Conservation (phyloP, 805 yeast species). For the Suhomyces sp. region DNA sequence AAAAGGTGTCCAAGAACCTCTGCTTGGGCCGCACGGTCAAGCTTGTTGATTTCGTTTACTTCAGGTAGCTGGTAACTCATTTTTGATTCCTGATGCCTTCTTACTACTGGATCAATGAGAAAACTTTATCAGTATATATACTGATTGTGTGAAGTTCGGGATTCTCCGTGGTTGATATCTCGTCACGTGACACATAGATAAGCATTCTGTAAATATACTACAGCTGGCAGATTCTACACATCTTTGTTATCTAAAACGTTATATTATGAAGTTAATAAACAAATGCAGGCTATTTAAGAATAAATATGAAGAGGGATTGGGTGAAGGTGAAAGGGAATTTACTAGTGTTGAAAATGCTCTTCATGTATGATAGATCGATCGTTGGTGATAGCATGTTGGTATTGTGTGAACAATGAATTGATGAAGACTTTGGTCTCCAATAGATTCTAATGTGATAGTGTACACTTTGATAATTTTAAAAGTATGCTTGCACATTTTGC, state of each 20-base stretch:
- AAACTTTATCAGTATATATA: too few species aligned
- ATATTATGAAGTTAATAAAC: not conserved
- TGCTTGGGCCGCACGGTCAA: slow-evolving; percentile 26
- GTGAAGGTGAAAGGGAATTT: not conserved
- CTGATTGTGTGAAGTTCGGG: too few species aligned
- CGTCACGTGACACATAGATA: too few species aligned
- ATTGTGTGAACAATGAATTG: not conserved
- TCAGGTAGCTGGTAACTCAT: slow-evolving; percentile 5
- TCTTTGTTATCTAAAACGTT: not conserved
- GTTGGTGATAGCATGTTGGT: too few species aligned
- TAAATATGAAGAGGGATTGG: not conserved
- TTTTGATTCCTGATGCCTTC: too few species aligned
- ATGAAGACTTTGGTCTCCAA: not conserved
- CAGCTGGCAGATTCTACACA: not conserved
- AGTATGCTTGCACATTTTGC: too few species aligned
- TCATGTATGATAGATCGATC: too few species aligned
- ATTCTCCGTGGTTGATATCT: too few species aligned
- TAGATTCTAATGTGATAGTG: too few species aligned
- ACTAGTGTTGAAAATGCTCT: not conserved
- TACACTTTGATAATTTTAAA: too few species aligned
- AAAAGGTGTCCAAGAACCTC: slow-evolving; percentile 56
- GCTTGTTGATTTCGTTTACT: slow-evolving; percentile 3
- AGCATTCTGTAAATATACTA: too few species aligned
- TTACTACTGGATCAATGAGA: too few species aligned
- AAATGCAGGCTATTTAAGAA: slow-evolving; percentile 1